These are phyloP conservation scores for Pseudogymnoascus verrucosus DNA, from an alignment of 2,329 filamentous ascomycete species.

Conservation along the genomic window DNA sequence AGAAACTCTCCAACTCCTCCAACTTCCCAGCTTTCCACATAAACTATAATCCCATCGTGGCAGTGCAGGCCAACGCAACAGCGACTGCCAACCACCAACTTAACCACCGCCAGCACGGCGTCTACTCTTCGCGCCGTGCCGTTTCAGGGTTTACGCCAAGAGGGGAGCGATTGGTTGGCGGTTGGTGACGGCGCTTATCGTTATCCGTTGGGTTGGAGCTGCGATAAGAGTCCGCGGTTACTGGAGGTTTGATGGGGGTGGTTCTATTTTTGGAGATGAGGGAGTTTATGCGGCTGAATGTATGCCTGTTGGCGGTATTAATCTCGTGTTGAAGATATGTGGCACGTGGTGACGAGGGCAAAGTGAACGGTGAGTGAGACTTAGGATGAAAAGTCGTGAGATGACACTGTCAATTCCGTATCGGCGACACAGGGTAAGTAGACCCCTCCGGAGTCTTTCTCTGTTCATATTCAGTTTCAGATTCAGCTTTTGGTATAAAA, in stretches of 20 bases:
- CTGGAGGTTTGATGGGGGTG: not conserved
- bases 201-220: not conserved
- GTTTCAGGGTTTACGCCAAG: not conserved
- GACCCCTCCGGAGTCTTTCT: not conserved
- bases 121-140: not conserved
- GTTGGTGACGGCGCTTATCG: not conserved
- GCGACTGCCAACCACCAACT: not conserved
- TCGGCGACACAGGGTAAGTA: not conserved
- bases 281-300: not conserved
- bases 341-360: not conserved
- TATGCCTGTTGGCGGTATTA: not conserved
- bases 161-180: not conserved
- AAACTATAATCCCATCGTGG: not conserved
- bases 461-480: not conserved
- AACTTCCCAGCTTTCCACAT: not conserved
- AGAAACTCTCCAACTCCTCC: too few species aligned
- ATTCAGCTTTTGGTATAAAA: not conserved
- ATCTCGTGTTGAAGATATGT: not conserved
- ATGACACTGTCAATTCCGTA: not conserved
- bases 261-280: not conserved
- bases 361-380: not conserved
- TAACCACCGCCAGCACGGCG: not conserved
- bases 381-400: not conserved
- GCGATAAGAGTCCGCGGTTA: not conserved
- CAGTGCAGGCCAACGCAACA: not conserved